Percentiles rank a stretch among this genome's conserved stretches.
These are phyloP conservation scores for Trametes cubensis DNA, from an alignment of 768 basidiomycete species.

Conservation along the genomic window DNA sequence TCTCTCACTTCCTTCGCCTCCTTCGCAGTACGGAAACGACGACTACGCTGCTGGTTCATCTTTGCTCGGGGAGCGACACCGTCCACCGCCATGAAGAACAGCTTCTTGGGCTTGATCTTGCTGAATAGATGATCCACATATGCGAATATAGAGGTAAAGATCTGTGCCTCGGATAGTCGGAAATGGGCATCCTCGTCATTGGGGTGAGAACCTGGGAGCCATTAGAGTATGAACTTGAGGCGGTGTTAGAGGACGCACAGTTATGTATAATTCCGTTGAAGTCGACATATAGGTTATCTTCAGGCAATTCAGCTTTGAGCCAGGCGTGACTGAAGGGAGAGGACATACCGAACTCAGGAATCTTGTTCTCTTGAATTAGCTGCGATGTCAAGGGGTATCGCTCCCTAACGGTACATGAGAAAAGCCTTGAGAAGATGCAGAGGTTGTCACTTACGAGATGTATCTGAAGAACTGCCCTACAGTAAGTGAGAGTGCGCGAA, in stretches of 20 bases:
- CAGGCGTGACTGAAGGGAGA: neutral
- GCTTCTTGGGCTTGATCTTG: conserved; percentile 96
- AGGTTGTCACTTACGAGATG: conserved; percentile 67
- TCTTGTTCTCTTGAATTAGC: conserved; percentile 97
- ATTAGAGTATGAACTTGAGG: neutral
- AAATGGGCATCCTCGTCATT: conserved; percentile 97
- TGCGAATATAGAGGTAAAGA: conserved; percentile 94
- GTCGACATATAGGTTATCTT: conserved; percentile 91
- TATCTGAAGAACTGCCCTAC: conserved; percentile 87
- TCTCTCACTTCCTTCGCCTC: conserved; percentile 87
- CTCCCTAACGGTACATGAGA: conserved; percentile 57
- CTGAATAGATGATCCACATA: conserved; percentile 97
- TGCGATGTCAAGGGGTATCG: conserved; percentile 98
- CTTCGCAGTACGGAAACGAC: conserved; percentile 92
- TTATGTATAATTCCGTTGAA: conserved; percentile 94
- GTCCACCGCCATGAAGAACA: conserved; percentile 99
- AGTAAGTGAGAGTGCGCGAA: neutral
- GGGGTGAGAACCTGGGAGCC: conserved; percentile 78
- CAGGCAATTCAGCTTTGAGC: conserved; percentile 11
- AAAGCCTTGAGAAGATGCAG: neutral
- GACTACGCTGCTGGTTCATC: conserved; percentile 97
- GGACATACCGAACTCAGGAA: conserved; percentile 89
- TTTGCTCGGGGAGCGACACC: conserved; percentile 97
- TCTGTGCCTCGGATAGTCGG: conserved; percentile 93
- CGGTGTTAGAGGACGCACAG: conserved; percentile 41